Evolutionary conservation across 371 early-diverging fungal species (phyloP).

Genomic region (Nosema bombycis): DNA sequence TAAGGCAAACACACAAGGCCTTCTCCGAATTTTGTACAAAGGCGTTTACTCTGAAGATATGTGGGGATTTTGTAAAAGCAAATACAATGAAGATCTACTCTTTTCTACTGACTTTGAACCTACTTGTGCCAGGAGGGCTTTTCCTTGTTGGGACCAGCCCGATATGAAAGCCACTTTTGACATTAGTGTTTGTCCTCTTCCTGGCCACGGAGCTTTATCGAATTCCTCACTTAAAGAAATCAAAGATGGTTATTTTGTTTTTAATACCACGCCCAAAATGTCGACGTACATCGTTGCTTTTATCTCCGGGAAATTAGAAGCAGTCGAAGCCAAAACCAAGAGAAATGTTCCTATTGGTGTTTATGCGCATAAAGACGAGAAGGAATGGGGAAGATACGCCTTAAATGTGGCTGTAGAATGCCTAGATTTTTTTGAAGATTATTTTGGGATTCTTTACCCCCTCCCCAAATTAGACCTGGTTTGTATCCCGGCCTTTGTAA

Average conservation of each 20-base stretch:
- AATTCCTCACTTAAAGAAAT: conserved; percentile 69
- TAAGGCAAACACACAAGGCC: background rate
- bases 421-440: conserved; percentile 75
- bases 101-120: conserved; percentile 77
- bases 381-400: conserved; percentile 71
- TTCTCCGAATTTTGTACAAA: conserved; percentile 33
- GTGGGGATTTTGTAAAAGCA: conserved; percentile 61
- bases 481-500: conserved; percentile 77
- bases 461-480: conserved; percentile 79
- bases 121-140: conserved; percentile 73
- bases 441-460: conserved; percentile 75
- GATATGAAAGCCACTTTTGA: conserved; percentile 78
- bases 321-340: conserved; percentile 71
- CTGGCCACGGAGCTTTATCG: conserved; percentile 70
- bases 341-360: conserved; percentile 70
- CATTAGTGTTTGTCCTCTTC: conserved; percentile 70
- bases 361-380: conserved; percentile 71
- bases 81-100: conserved; percentile 14
- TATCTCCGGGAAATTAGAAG: conserved; percentile 77
- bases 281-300: conserved; percentile 81
- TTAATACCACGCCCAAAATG: conserved; percentile 77
- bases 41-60: conserved; percentile 43
- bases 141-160: conserved; percentile 86
- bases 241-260: conserved; percentile 68
- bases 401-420: conserved; percentile 70